phyloP scores from a whole-genome alignment of 2,329 filamentous ascomycete species.

The Sodiomyces alkalinus region DNA sequence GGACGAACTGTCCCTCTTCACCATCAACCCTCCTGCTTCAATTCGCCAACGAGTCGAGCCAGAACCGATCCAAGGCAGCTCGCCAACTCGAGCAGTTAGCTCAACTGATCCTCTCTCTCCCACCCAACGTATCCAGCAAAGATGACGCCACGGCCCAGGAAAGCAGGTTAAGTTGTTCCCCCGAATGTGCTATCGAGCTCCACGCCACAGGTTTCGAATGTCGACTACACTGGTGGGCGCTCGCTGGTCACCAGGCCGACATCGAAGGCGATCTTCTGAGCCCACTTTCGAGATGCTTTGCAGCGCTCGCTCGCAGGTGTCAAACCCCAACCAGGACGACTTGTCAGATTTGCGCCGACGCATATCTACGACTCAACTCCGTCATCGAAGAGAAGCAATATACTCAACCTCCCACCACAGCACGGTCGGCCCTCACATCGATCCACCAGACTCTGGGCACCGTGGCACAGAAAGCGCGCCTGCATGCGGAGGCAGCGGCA shows the following conservation, averaged over 20 bases:
- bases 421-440: conserved; percentile 26
- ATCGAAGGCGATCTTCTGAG: conserved; percentile 49
- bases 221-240: conserved; percentile 49
- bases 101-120: conserved; percentile 47
- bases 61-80: conserved; percentile 40
- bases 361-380: conserved; percentile 16
- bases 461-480: conserved; percentile 28
- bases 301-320: conserved; percentile 42
- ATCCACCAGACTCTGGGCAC: conserved; percentile 39
- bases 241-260: conserved; percentile 44
- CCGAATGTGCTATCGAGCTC: conserved; percentile 42
- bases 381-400: conserved; percentile 18
- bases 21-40: conserved; percentile 40
- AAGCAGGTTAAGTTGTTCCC: conserved; percentile 36
- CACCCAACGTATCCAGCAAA: conserved; percentile 49
- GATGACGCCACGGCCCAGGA: conserved; percentile 43
- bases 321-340: conserved; percentile 16
- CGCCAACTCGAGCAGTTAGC: conserved; percentile 53
- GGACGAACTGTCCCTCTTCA: conserved; percentile 35
- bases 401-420: conserved; percentile 18
- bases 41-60: conserved; percentile 24
- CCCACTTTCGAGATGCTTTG: conserved; percentile 47
- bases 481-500: conserved; percentile 33
- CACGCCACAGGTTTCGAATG: conserved; percentile 48
- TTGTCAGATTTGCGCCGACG: conserved; percentile 23